A percentile compares a stretch with the other conserved stretches of the same genome.
These are phyloP conservation scores for Blastomyces gilchristii DNA, from an alignment of 2,329 filamentous ascomycete genomes.

Conservation along the genomic window DNA sequence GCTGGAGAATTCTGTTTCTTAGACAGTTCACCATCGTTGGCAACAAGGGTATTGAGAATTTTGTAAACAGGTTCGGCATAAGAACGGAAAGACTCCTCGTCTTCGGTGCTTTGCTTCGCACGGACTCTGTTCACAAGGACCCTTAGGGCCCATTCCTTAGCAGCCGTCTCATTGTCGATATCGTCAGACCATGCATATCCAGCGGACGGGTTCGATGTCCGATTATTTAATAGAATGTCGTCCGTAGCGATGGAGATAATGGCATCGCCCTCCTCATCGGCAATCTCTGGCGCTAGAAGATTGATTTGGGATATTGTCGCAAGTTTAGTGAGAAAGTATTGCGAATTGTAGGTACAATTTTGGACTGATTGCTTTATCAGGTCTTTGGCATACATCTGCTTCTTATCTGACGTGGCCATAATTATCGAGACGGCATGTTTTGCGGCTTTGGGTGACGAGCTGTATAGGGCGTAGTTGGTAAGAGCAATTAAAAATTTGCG, in stretches of 20 bases:
- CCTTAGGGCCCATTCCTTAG: slow-evolving; percentile 75
- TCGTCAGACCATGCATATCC: slow-evolving; percentile 58
- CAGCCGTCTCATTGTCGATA: slow-evolving; percentile 69
- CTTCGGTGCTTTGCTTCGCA: slow-evolving; percentile 44
- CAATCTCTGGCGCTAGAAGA: slow-evolving; percentile 60
- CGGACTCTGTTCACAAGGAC: slow-evolving; percentile 78
- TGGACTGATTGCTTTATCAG: slow-evolving; percentile 66
- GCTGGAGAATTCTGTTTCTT: slow-evolving; percentile 64
- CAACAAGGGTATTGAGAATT: slow-evolving; percentile 66
- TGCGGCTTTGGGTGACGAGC: slow-evolving; percentile 67
- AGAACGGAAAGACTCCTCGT: slow-evolving; percentile 37
- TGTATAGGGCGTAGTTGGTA: slow-evolving; percentile 71
- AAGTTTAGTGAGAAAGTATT: slow-evolving; percentile 57
- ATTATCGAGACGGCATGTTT: slow-evolving; percentile 93
- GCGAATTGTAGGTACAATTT: slow-evolving; percentile 59
- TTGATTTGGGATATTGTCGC: slow-evolving; percentile 55
- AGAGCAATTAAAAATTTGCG: slow-evolving; percentile 72
- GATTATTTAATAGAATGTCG: slow-evolving; percentile 61
- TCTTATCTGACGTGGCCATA: slow-evolving; percentile 63
- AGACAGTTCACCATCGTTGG: slow-evolving; percentile 67
- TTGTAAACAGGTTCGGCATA: slow-evolving; percentile 60
- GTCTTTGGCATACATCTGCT: slow-evolving; percentile 76
- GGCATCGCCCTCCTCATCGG: slow-evolving; percentile 62
- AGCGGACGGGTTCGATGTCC: slow-evolving; percentile 40
- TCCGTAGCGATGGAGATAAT: slow-evolving; percentile 70